Evolutionary conservation across 179 eudicot species (phyloP).

Genomic region (Amaranthus tricolor): DNA sequence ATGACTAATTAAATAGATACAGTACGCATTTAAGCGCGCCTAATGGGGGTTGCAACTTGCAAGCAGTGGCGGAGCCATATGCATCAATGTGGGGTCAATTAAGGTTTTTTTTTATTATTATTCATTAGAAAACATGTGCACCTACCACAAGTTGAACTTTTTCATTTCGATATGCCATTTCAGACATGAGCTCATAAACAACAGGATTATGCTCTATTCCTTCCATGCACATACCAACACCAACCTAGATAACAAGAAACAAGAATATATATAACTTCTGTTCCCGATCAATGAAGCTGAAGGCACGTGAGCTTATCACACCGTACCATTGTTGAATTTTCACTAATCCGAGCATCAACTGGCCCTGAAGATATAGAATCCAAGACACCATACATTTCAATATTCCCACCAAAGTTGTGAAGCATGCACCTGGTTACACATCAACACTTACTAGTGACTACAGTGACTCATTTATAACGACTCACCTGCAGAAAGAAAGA

Average conservation of each 20-base stretch:
- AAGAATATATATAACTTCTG: background rate
- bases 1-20: background rate
- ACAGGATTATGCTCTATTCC: slow-evolving; percentile 99
- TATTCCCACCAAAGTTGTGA: slow-evolving; percentile 98
- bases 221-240: slow-evolving; percentile 99
- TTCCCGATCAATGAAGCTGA: slow-evolving; percentile 5
- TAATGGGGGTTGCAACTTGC: no score
- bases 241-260: slow-evolving; percentile 51
- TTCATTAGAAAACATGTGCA: background rate
- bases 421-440: slow-evolving; percentile 86
- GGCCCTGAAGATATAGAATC: slow-evolving; percentile 96
- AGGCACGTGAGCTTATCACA: slow-evolving; percentile 10
- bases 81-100: background rate
- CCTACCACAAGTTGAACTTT: slow-evolving; percentile 62
- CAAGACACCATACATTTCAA: slow-evolving; percentile 96
- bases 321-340: slow-evolving; percentile 89
- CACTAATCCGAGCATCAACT: slow-evolving; percentile 72
- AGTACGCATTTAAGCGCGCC: background rate
- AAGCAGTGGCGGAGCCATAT: no score
- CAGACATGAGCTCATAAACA: slow-evolving; percentile 97
- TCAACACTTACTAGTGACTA: background rate
- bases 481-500: background rate
- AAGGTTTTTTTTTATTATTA: background rate
- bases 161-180: slow-evolving; percentile 88
- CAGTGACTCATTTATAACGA: background rate